phyloP scores from a whole-genome alignment of 345 rosid species.

The Laguncularia racemosa region DNA sequence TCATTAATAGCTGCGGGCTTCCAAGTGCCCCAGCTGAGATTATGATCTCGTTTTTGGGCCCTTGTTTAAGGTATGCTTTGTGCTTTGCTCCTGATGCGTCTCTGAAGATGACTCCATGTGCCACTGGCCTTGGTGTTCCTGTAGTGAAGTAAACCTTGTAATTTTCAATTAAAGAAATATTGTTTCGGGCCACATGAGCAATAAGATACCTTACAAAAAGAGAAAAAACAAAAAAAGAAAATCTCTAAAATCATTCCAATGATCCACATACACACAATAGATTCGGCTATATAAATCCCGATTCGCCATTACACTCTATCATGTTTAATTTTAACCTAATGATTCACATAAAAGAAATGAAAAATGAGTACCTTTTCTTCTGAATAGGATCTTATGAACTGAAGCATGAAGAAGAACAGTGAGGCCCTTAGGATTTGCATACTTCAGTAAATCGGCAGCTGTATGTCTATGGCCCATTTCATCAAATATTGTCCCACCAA shows the following conservation, averaged over 20 bases:
- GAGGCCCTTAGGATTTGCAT: conserved; percentile 23
- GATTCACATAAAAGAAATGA: neutral
- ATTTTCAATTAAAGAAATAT: neutral
- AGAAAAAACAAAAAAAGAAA: too few relatives aligned
- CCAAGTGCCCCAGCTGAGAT: conserved; percentile 36
- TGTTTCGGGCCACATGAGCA: too few relatives aligned
- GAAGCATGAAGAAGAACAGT: conserved; percentile 26
- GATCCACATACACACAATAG: too few relatives aligned
- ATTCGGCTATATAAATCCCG: too few relatives aligned
- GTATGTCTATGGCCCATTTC: conserved; percentile 31
- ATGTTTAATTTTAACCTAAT: too few relatives aligned
- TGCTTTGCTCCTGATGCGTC: conserved; percentile 18
- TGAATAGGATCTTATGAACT: conserved; percentile 23
- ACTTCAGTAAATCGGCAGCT: conserved; percentile 33
- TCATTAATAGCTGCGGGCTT: conserved; percentile 42
- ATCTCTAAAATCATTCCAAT: too few relatives aligned
- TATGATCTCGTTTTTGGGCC: conserved; percentile 25
- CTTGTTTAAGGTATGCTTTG: conserved; percentile 15
- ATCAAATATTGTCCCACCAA: conserved; percentile 40
- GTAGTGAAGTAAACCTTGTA: neutral
- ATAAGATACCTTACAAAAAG: too few relatives aligned
- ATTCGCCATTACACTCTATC: too few relatives aligned
- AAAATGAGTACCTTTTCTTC: neutral
- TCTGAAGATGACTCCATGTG: conserved; percentile 29
- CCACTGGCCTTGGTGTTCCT: conserved; percentile 14